Percentiles rank a stretch among this genome's conserved stretches.
Evolutionary conservation across 371 early-diverging fungal species (phyloP).

Genomic region (Haplosporangium sp.): DNA sequence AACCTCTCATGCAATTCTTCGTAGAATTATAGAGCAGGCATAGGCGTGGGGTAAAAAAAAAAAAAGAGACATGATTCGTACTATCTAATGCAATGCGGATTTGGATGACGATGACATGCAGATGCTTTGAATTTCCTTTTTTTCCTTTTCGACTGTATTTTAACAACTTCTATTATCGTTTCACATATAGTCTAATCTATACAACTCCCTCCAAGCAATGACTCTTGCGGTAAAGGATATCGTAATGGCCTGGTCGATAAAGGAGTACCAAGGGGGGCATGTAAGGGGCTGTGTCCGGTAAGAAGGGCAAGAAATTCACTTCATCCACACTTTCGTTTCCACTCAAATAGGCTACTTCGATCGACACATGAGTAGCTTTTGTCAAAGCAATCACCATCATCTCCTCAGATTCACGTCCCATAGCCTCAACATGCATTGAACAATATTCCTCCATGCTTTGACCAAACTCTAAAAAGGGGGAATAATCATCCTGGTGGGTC

Average conservation of each 20-base stretch:
- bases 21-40: no score
- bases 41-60: no score
- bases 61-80: no score
- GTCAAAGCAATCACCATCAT: constrained; percentile 75
- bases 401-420: constrained; percentile 80
- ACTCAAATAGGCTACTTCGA: constrained; percentile 76
- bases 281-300: constrained; percentile 38
- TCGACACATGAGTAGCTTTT: constrained; percentile 66
- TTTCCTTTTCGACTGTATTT: neutral
- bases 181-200: neutral
- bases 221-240: constrained; percentile 68
- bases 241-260: constrained; percentile 72
- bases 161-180: neutral
- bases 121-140: neutral
- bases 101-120: neutral
- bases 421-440: constrained; percentile 73
- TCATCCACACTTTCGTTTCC: constrained; percentile 60
- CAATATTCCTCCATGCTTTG: constrained; percentile 76
- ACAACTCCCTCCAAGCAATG: constrained; percentile 54
- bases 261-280: constrained; percentile 56
- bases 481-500: constrained; percentile 72
- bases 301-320: constrained; percentile 58
- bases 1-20: no score
- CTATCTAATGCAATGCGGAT: no score
- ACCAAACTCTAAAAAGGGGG: constrained; percentile 72